A percentile compares a stretch with the other conserved stretches of the same genome.
Conservation (phyloP, 768 basidiomycete genomes). For the Leccinum ochraceum region DNA sequence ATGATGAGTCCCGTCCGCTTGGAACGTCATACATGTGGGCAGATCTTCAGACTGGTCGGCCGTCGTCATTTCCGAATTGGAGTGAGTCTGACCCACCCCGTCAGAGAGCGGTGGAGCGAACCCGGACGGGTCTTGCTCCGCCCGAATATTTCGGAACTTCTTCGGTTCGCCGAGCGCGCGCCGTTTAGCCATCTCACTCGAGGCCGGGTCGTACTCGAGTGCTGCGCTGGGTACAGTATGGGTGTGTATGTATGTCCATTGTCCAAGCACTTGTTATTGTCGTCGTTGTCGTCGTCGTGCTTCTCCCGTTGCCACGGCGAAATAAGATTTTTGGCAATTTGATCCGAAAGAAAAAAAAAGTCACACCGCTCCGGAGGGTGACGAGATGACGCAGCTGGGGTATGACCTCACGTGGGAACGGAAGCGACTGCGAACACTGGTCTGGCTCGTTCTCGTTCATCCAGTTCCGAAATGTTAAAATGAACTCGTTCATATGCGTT, state of each 20-base stretch:
- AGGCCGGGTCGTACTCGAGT: neutral
- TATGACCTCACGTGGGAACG: slow-evolving; percentile 5
- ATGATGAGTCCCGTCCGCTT: neutral
- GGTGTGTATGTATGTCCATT: neutral
- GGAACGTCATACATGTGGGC: neutral
- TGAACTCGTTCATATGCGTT: neutral
- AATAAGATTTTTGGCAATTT: slow-evolving; percentile 28
- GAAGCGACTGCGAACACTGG: neutral
- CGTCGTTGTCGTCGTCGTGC: neutral
- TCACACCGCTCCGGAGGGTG: neutral
- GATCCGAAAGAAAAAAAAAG: slow-evolving; percentile 26
- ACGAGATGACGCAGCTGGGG: slow-evolving; percentile 35
- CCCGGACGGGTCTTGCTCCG: neutral
- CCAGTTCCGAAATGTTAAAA: neutral
- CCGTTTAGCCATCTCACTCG: neutral
- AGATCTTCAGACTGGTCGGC: neutral
- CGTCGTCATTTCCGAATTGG: slow-evolving; percentile 3
- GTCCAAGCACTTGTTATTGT: neutral
- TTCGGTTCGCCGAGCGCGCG: neutral
- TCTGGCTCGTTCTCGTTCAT: neutral
- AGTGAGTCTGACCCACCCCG: neutral
- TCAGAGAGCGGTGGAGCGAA: neutral
- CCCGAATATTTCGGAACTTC: neutral
- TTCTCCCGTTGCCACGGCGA: slow-evolving; percentile 14
- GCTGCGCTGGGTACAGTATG: neutral